Evolutionary conservation across 345 rosid species (phyloP).

Genomic region (Euphorbia peplus): DNA sequence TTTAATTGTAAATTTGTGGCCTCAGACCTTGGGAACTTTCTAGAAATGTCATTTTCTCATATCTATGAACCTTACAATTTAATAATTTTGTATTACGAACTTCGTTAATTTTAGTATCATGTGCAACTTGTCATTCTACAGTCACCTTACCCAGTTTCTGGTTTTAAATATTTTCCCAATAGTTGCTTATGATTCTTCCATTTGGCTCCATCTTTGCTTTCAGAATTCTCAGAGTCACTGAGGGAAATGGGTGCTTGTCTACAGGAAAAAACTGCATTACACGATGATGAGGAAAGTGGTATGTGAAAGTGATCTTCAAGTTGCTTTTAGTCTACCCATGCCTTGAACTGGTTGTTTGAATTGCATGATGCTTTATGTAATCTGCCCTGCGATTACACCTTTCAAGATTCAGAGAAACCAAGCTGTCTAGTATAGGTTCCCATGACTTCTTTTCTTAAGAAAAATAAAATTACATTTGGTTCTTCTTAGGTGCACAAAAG

Average conservation of each 20-base stretch:
- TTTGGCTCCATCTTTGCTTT: constrained; percentile 19
- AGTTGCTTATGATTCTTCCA: not conserved
- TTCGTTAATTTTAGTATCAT: not conserved
- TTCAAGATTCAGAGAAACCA: not conserved
- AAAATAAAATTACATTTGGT: not conserved
- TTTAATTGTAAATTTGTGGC: not conserved
- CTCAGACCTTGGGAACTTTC: not conserved
- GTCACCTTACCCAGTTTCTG: constrained; percentile 10
- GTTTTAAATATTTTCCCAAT: constrained; percentile 34
- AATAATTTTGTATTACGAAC: too few relatives aligned
- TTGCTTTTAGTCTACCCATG: not conserved
- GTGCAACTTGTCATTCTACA: not conserved
- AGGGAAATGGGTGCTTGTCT: constrained; percentile 92
- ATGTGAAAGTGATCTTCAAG: constrained; percentile 21
- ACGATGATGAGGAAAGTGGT: constrained; percentile 75
- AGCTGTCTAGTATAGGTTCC: not conserved
- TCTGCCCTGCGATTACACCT: not conserved
- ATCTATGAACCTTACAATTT: not conserved
- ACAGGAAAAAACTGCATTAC: constrained; percentile 65
- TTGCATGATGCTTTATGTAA: not conserved
- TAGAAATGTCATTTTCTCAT: not conserved
- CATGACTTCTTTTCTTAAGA: not conserved
- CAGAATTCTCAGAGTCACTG: constrained; percentile 95
- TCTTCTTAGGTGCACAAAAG: not conserved
- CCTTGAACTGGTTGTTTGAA: not conserved